Evolutionary conservation across 1,284 basidiomycete species (phyloP), one percentile per base, ranked within the genome.

Genomic region (Porogramme epimiltina): DNA sequence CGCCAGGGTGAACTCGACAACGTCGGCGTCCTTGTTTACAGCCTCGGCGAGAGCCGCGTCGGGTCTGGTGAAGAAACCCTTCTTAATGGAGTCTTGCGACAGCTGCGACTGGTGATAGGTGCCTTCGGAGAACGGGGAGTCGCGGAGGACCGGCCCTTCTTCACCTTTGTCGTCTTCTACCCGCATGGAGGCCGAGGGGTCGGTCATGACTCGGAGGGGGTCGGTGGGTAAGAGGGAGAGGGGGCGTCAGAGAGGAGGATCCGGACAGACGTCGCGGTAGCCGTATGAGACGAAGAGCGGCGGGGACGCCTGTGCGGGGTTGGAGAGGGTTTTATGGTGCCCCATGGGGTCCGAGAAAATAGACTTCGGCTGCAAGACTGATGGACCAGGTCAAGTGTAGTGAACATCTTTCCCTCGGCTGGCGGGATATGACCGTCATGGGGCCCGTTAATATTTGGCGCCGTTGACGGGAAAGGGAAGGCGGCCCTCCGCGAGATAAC

Each of bases 1-100:
- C 18, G 68, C 75, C 22, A 69, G 65, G 8, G 73, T 75, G 58
- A 68, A 82, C 43, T 73, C 70, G 2, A 82, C 76, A 3, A 49
- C 59, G 45, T 72, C 74, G 5, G 80, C 79, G 60, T 81, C 79
- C 6, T 59, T 66, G 52, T 81, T 69, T 4, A 81, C 77, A n/a
- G 79, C 79, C 4, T 78, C 72, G 2, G 79, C 76, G 47, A 73
- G 71, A 0, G 61, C 55, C 18, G 66, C 58, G 50, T 79, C 74
- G 24, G 79, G 65, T 4, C 74, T 70, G 0, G 77, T 74, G 62
- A 81, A 81, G 65, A 81, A 78, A 52, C 76, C 66, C 45, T 41
- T 49, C 44, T 59, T 45, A 22, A 46, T 47, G 11, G 52, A 28
- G 16, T 54, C 45, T 22, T 46, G 53, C 1, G 56, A 58, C 8